Evolutionary conservation across 2,329 filamentous ascomycete genomes (phyloP), one percentile per base, ranked within the genome.

Genomic region (Helotiales sp.): DNA sequence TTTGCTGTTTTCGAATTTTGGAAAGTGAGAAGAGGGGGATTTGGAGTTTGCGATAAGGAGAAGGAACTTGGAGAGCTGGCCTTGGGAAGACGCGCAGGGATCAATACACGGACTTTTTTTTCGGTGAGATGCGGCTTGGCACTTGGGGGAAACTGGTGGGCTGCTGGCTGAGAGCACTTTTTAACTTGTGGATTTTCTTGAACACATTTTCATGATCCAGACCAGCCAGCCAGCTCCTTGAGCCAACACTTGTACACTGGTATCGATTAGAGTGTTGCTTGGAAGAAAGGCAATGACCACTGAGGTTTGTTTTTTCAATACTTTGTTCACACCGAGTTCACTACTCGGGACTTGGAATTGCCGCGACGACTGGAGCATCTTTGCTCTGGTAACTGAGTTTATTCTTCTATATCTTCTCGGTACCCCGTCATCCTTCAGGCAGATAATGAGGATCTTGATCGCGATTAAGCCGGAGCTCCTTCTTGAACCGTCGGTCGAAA

Each of bases 401-500:
- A 80, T 75, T 78, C 79, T 81, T 77, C 85, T 80, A 85, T 93
- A 89, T 90, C 85, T 83, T 87, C 86, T 93, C 92, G 91, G 93
- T 96, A 91, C 84, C 85, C 86, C 86, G 89, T 91, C 87, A 85
- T 81, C 80, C 79, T 80, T 61, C 59, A 86, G 92, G 93, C 93
- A 91, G 84, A 97, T 87, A 97, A 80, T 79, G 87, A 86, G 64
- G 26, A 69, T 68, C 57, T 63, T 77, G 91, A 93, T 93, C 92
- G 90, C 93, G 91, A 97, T 96, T 97, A 97, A 97, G 94, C 94
- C 93, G 94, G 94, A 97, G 93, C 92, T 88, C 87, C 89, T 90
- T 89, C 89, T 94, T 90, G 92, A 89, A 88, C 86, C 88, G 85
- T 84, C 83, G 82, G 82, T 87, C 83, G 92, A 97, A 82, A 96